Percentiles rank a stretch among this genome's conserved stretches.
These are phyloP conservation scores for Pichia sp. DNA, from an alignment of 1,139 yeast species.

Conservation along the genomic window DNA sequence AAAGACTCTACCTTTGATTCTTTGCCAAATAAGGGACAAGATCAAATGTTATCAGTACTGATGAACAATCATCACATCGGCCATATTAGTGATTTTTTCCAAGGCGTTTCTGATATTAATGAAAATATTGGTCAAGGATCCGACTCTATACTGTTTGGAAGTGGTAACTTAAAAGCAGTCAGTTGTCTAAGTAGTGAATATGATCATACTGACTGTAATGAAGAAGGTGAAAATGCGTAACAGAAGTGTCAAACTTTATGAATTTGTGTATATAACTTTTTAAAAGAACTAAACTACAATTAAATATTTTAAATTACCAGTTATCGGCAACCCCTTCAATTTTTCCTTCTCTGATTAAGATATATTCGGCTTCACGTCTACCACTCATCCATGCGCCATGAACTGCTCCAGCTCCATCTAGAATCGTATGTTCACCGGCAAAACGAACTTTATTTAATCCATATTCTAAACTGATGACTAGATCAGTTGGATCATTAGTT, in stretches of 20 bases:
- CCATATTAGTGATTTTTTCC: no score
- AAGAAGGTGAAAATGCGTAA: neutral
- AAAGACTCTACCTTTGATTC: neutral
- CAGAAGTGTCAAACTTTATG: no score
- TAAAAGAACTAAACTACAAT: neutral
- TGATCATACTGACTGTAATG: no score
- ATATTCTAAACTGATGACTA: constrained; percentile 48
- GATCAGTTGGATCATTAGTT: constrained; percentile 61
- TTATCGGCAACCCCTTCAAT: constrained; percentile 20
- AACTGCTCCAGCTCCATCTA: constrained; percentile 84
- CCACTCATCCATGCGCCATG: constrained; percentile 82
- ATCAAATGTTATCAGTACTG: neutral
- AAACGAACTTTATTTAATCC: constrained; percentile 52
- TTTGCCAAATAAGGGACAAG: neutral
- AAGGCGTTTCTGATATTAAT: no score
- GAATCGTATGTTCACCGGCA: constrained; percentile 83
- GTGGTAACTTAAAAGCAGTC: no score
- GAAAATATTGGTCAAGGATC: no score
- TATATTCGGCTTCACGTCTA: constrained; percentile 56
- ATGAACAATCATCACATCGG: neutral
- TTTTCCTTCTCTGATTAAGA: constrained; percentile 30
- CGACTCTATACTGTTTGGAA: no score
- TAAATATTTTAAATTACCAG: no score
- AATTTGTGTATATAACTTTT: neutral
- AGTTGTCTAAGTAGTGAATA: no score